Percentiles rank a stretch among this genome's conserved stretches.
Evolutionary conservation across 495 filamentous ascomycete genomes (phyloP).

Genomic region (Zalerion maritima): DNA sequence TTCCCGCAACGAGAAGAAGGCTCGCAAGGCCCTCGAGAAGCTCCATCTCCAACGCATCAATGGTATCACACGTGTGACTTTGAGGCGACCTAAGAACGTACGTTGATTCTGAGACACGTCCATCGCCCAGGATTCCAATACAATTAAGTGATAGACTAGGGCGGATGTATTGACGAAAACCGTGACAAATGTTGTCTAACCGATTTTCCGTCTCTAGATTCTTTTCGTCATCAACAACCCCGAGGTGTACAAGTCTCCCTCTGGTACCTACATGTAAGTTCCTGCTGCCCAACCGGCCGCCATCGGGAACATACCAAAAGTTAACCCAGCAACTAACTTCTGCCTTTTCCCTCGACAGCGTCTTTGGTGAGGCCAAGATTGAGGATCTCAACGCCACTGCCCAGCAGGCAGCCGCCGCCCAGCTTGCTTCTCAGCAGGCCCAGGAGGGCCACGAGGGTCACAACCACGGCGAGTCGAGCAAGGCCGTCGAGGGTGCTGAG

Average conservation of each 20-base stretch:
- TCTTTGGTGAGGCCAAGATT: slow-evolving; percentile 99
- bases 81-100: slow-evolving; percentile 97
- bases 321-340: slow-evolving; percentile 5
- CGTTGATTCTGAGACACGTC: slow-evolving; percentile 26
- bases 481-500: slow-evolving; percentile 52
- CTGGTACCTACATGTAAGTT: slow-evolving; percentile 94
- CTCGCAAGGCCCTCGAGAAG: slow-evolving; percentile 95
- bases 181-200: too few relatives aligned
- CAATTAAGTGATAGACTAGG: too few relatives aligned
- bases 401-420: slow-evolving; percentile 83
- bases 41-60: slow-evolving; percentile 89
- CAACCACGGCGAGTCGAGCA: slow-evolving; percentile 52
- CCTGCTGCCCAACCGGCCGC: background rate
- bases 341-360: slow-evolving; percentile 35
- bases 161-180: too few relatives aligned
- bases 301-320: background rate
- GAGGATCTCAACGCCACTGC: slow-evolving; percentile 98
- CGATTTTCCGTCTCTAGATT: too few relatives aligned
- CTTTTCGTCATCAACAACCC: slow-evolving; percentile 99
- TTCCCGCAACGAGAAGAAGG: slow-evolving; percentile 99
- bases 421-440: slow-evolving; percentile 60
- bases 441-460: slow-evolving; percentile 41
- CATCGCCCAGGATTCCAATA: background rate
- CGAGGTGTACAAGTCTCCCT: slow-evolving; percentile 96
- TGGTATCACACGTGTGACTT: slow-evolving; percentile 94